Evolutionary conservation across 2,329 filamentous ascomycete genomes (phyloP), one percentile per base, ranked within the genome.

Genomic region (Aureobasidium pullulans): DNA sequence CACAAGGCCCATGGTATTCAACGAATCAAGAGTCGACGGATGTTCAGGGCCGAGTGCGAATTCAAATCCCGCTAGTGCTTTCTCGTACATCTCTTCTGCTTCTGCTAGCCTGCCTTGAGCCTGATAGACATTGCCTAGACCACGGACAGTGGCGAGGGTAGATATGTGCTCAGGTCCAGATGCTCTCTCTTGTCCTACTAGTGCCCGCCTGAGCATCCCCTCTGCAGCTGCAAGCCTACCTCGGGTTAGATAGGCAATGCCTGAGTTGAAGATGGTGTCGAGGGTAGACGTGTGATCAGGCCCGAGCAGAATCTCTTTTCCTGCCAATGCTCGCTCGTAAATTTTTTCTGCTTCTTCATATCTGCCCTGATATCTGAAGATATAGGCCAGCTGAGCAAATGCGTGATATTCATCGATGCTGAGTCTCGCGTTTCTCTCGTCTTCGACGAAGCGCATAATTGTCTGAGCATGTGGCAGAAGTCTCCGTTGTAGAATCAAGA

Each of bases 261-360:
- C 44, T 34, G 9, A n/a, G 10, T 50, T 28, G 31, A 37, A 15
- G 19, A 50, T 8, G 16, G 32, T 50, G 16, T 15, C 15, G 32
- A 58, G 40, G 19, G 19, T 48, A 9, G 28, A 34, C 34, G 16
- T 48, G 40, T 31, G 36, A 13, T 58, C 43, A 19, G n/a, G 32
- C 9, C 42, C 44, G 16, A 32, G 37, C 39, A 61, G 15, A 59
- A 61, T 10, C 16, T 43, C n/a, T 54, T 60, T 2, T 59, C 43
- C 4, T 40, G 62, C 53, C 47, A 49, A 29, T 57, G 23, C 37
- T 50, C 31, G 40, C 44, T 15, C 36, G 37, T 50, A 37, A 48
- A 60, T 65, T 49, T 63, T 61, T 28, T 62, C 62, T 54, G 62
- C 60, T 13, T 62, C 39, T 39, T 50, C 47, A 53, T 49, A 36